These are phyloP conservation scores for Gonium pectorale DNA, from an alignment of 139 green algal species.

Conservation along the genomic window DNA sequence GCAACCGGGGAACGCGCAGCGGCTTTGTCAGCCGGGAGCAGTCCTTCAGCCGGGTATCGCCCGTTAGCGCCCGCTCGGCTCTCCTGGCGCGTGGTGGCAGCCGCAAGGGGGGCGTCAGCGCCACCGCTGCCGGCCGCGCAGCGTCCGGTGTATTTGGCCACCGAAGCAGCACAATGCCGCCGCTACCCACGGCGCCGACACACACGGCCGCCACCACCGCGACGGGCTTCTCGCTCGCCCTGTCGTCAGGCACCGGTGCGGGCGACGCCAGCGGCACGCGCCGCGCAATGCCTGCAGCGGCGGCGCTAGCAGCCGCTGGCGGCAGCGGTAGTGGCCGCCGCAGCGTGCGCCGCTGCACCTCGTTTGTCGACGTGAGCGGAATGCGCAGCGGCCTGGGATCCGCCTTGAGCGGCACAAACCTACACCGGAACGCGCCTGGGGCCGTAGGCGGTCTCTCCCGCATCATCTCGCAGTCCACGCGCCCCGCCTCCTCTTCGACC, in stretches of 20 bases:
- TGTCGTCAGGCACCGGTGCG: not conserved
- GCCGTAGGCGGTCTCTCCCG: too few relatives aligned
- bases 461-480: too few relatives aligned
- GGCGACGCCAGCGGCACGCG: not conserved
- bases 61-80: not conserved
- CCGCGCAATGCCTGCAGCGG: not conserved
- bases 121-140: not conserved
- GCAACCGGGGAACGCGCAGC: not conserved
- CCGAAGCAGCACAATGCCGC: too few relatives aligned
- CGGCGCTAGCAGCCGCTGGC: too few relatives aligned
- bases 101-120: not conserved
- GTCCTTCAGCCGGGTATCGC: not conserved
- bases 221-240: too few relatives aligned
- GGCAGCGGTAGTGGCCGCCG: not conserved
- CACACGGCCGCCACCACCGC: too few relatives aligned
- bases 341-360: slow-evolving; percentile 9
- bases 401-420: too few relatives aligned
- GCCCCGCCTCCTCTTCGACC: too few relatives aligned
- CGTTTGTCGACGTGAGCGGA: not conserved
- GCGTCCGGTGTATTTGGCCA: too few relatives aligned
- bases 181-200: too few relatives aligned
- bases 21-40: not conserved
- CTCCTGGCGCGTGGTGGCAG: not conserved
- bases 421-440: too few relatives aligned
- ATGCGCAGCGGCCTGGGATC: too few relatives aligned